Percentiles rank a stretch among this genome's conserved stretches.
Conservation (phyloP, 306 rosid species). For the Malus fusca region DNA sequence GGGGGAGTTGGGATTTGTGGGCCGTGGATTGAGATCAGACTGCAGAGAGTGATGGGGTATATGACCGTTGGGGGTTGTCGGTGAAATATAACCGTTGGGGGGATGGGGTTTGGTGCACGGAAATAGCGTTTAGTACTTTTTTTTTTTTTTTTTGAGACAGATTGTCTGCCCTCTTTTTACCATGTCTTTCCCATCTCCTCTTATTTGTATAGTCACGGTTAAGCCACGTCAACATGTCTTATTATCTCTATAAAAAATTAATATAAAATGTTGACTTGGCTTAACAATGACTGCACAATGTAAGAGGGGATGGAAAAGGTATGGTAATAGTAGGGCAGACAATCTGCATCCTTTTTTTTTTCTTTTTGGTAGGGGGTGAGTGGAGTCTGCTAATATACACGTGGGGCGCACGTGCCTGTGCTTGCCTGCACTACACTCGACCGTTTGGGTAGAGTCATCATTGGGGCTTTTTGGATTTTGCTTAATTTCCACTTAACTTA, state of each 20-base stretch:
- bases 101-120: conserved; percentile 41
- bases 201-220: no score
- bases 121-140: not conserved
- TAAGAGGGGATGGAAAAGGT: no score
- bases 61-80: conserved; percentile 65
- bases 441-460: conserved; percentile 47
- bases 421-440: conserved; percentile 44
- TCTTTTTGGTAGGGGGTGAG: not conserved
- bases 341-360: no score
- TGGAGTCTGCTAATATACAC: conserved; percentile 4
- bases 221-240: no score
- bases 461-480: not conserved
- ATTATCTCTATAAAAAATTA: no score
- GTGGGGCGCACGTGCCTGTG: conserved; percentile 42
- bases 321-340: no score
- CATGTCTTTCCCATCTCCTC: no score
- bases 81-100: conserved; percentile 68
- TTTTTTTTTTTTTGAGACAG: no score
- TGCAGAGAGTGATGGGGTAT: conserved; percentile 29
- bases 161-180: no score
- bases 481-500: not conserved
- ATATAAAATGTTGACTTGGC: no score
- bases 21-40: conserved; percentile 61
- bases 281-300: no score
- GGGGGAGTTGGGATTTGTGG: not conserved